phyloP scores from a whole-genome alignment of 768 basidiomycete genomes.

The Boletus vermiculosoides region DNA sequence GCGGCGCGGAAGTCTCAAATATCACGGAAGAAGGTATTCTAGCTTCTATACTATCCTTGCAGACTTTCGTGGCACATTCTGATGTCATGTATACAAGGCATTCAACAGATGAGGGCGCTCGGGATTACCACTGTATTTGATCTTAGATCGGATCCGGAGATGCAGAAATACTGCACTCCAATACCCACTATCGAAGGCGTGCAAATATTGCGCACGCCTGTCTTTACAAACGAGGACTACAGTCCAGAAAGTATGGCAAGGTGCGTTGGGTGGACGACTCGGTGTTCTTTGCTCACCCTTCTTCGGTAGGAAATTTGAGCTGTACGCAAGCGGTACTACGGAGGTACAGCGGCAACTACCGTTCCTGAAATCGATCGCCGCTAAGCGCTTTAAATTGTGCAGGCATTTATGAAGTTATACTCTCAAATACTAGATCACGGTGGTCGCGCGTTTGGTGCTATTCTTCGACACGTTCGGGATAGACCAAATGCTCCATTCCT shows the following conservation, averaged over 20 bases:
- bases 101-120: constrained; percentile 52
- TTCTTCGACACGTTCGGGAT: constrained; percentile 74
- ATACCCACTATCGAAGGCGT: constrained; percentile 64
- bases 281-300: constrained; percentile 2
- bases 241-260: constrained; percentile 82
- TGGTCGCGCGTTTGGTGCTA: constrained; percentile 62
- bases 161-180: constrained; percentile 67
- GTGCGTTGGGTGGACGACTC: constrained; percentile 49
- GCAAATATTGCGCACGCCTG: constrained; percentile 58
- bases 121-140: constrained; percentile 72
- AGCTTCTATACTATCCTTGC: background rate
- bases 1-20: constrained; percentile 70
- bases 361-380: background rate
- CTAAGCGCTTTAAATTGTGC: constrained; percentile 2
- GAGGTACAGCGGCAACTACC: constrained; percentile 46
- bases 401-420: constrained; percentile 83
- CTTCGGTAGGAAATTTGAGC: constrained; percentile 39
- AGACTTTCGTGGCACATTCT: background rate
- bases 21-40: constrained; percentile 67
- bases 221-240: constrained; percentile 70
- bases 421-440: constrained; percentile 78
- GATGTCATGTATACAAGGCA: constrained; percentile 43
- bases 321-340: constrained; percentile 78
- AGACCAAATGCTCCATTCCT: constrained; percentile 60
- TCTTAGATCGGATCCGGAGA: constrained; percentile 78